phyloP scores from a whole-genome alignment of 192 early-diverging fungal genomes.

The Backusella tuberculispora region DNA sequence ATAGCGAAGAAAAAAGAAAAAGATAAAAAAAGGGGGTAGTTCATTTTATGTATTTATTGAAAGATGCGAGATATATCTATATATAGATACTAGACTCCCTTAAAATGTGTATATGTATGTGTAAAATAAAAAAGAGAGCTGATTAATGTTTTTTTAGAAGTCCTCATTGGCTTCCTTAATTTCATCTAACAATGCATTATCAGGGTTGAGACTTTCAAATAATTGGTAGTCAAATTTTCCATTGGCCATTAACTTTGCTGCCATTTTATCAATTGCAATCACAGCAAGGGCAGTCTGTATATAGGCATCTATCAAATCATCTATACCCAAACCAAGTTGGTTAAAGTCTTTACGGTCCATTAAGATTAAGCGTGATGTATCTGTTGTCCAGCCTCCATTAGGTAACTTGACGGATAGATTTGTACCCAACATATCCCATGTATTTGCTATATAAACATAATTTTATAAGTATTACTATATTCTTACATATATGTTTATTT shows the following conservation, averaged over 20 bases:
- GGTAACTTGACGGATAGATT: slow-evolving; percentile 82
- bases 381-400: slow-evolving; percentile 78
- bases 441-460: slow-evolving; percentile 50
- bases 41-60: not conserved
- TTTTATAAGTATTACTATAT: not conserved
- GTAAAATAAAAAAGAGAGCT: not conserved
- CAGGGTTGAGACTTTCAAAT: slow-evolving; percentile 64
- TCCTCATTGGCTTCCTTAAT: slow-evolving; percentile 47
- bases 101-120: not conserved
- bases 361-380: slow-evolving; percentile 79
- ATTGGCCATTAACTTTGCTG: slow-evolving; percentile 52
- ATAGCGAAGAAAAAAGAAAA: not conserved
- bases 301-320: slow-evolving; percentile 87
- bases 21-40: not conserved
- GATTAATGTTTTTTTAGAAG: slow-evolving; percentile 13
- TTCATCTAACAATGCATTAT: slow-evolving; percentile 61
- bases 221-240: slow-evolving; percentile 61
- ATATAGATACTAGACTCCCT: not conserved
- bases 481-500: not conserved
- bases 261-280: slow-evolving; percentile 87
- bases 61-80: not conserved
- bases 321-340: slow-evolving; percentile 81
- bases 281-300: slow-evolving; percentile 86
- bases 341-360: slow-evolving; percentile 95
- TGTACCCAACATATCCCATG: slow-evolving; percentile 93